Percentiles rank a stretch among this genome's conserved stretches.
These are phyloP conservation scores for Xylariaceae sp. DNA, from an alignment of 2,329 filamentous ascomycete genomes.

Conservation along the genomic window DNA sequence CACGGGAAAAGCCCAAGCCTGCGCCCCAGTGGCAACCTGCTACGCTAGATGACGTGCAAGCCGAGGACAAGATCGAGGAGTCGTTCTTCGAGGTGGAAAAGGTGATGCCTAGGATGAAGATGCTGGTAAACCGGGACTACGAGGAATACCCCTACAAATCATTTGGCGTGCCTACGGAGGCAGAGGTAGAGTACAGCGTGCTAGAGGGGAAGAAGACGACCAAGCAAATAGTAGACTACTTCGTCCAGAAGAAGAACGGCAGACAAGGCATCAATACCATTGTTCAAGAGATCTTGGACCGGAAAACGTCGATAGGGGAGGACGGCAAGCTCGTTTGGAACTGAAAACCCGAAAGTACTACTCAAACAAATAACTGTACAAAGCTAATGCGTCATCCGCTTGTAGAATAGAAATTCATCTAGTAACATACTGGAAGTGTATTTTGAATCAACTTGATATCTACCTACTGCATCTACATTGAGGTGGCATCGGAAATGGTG, in stretches of 20 bases:
- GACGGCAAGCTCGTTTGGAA: constrained; percentile 44
- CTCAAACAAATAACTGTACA: not conserved
- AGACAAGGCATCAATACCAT: constrained; percentile 70
- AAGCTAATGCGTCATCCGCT: constrained; percentile 5
- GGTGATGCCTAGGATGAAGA: constrained; percentile 47
- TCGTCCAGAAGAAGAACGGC: constrained; percentile 57
- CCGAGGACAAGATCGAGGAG: constrained; percentile 52
- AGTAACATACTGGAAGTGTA: no score
- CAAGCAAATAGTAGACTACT: constrained; percentile 60
- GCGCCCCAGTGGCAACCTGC: constrained; percentile 74
- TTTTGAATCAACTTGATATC: no score
- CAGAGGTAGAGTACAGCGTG: constrained; percentile 51
- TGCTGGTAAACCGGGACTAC: constrained; percentile 66
- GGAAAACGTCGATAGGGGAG: constrained; percentile 54
- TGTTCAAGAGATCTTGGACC: constrained; percentile 63
- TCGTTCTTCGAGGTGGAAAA: constrained; percentile 64
- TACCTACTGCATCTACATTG: no score
- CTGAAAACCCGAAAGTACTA: not conserved
- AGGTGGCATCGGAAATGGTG: no score
- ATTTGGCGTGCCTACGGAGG: constrained; percentile 73
- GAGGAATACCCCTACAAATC: constrained; percentile 67
- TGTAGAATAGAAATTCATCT: constrained; percentile 18
- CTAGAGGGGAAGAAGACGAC: constrained; percentile 39
- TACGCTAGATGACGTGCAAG: constrained; percentile 64
- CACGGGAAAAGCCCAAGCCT: constrained; percentile 50